These are phyloP conservation scores for Amanita inopinata DNA, from an alignment of 768 basidiomycete species.

Conservation along the genomic window DNA sequence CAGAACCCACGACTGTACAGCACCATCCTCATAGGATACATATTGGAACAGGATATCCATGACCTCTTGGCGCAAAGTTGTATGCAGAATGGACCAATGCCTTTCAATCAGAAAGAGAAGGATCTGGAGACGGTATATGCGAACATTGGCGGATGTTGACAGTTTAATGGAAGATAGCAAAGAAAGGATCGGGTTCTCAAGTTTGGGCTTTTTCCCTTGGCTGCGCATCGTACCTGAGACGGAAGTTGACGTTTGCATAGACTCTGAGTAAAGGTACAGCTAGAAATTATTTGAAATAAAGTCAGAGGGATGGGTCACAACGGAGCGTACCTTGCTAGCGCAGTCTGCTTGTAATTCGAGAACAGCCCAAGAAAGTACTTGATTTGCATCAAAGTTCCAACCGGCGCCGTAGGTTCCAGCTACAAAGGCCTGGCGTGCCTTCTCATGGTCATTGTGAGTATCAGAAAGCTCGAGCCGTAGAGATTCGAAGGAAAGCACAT, in stretches of 20 bases:
- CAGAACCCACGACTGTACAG: constrained; percentile 79
- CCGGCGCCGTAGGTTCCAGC: constrained; percentile 65
- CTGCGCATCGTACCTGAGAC: constrained; percentile 14
- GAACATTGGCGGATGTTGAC: constrained; percentile 21
- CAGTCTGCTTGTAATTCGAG: constrained; percentile 78
- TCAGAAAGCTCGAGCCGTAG: constrained; percentile 44
- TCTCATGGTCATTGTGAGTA: constrained; percentile 15
- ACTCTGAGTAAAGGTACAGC: constrained; percentile 60
- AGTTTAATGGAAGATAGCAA: constrained; percentile 42
- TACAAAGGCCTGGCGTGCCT: constrained; percentile 34
- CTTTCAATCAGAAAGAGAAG: constrained; percentile 79
- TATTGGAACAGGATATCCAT: constrained; percentile 46
- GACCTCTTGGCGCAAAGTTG: constrained; percentile 46
- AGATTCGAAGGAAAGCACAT: constrained; percentile 53
- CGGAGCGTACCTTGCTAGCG: constrained; percentile 44
- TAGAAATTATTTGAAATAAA: constrained; percentile 18
- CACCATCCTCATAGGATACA: constrained; percentile 52
- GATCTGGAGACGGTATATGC: constrained; percentile 54
- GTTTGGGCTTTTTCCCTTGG: constrained; percentile 40
- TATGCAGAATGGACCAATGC: constrained; percentile 61
- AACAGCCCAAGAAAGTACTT: constrained; percentile 72
- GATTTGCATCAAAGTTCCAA: constrained; percentile 54
- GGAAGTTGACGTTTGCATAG: constrained; percentile 26
- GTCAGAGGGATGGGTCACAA: constrained; percentile 5
- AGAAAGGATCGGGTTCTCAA: constrained; percentile 49